Evolutionary conservation across 148 eudicot genomes (phyloP), one percentile per base, ranked within the genome.

Genomic region (Chenopodium berlandieri): DNA sequence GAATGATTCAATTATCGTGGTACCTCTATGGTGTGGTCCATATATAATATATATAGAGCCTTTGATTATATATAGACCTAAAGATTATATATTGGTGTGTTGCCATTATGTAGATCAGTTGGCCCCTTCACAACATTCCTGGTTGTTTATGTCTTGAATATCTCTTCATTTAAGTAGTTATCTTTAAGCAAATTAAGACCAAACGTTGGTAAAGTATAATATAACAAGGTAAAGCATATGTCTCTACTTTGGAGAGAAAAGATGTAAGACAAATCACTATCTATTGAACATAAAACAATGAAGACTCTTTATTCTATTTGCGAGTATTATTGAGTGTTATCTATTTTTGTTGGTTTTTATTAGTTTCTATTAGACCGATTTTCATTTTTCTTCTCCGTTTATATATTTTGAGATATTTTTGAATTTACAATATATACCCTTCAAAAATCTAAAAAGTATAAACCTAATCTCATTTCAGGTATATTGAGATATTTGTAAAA

Each of bases 11-110:
- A 67, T 67, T 30, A 30, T 30, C 32, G 37, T 67, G 71, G 40
- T 30, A 67, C 71, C 71, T 27, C 64, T 64, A 25, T 64, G 68
- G 68, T 67, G 71, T 48, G 54, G 71, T 30, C 71, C 71, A 20
- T 60, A 4, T 16, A 37, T 37, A 37, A 37, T 37, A 37, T 4
- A 66, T 67, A 27, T 25, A 27, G 30, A 2, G 40, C 40, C 71
- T 67, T 30, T 67, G 71, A 67, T 67, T 9, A 34, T 4, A 30
- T 67, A 67, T 30, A 27, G 3, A 27, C 19, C 20, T 1, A 27
- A 67, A 48, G 12, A 11, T 30, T 4, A 67, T 27, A 22, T 69
- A 6, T 17, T 7, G 34, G 73, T 69, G 46, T 34, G 11, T 44
- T 69, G 73, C 73, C 46, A 14, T 69, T 69, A 69, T 69, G 71